Evolutionary conservation across 805 yeast genomes (phyloP).

Genomic region (Ogataea pini): DNA sequence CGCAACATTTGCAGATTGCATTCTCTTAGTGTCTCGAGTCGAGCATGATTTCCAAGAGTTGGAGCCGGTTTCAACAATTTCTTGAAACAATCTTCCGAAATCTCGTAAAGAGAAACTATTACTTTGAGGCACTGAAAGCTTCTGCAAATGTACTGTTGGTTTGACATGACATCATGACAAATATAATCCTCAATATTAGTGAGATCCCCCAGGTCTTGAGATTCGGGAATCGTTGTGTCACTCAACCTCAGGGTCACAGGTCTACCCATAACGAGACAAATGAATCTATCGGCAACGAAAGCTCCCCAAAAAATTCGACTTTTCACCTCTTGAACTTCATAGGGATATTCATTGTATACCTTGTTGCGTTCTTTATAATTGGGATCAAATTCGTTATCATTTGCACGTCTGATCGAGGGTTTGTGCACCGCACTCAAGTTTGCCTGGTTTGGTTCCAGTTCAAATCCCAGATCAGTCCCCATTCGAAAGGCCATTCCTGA

Average conservation of each 20-base stretch:
- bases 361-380: neutral
- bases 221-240: constrained; percentile 59
- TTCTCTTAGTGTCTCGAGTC: constrained; percentile 27
- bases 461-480: constrained; percentile 67
- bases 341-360: constrained; percentile 33
- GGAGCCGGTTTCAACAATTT: constrained; percentile 35
- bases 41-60: constrained; percentile 7
- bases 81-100: constrained; percentile 46
- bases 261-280: constrained; percentile 57
- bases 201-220: constrained; percentile 58
- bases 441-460: constrained; percentile 61
- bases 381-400: neutral
- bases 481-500: constrained; percentile 63
- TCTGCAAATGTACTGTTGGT: constrained; percentile 28
- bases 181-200: constrained; percentile 58
- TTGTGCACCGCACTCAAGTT: constrained; percentile 16
- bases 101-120: constrained; percentile 43
- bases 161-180: constrained; percentile 32
- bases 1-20: constrained; percentile 51
- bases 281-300: constrained; percentile 62
- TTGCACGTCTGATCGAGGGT: neutral
- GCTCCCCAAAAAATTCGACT: constrained; percentile 67
- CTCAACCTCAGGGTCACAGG: constrained; percentile 55
- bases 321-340: constrained; percentile 37
- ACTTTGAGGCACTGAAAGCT: constrained; percentile 45